phyloP scores from a whole-genome alignment of 208 protist genomes.

The Novymonas esmeraldas region DNA sequence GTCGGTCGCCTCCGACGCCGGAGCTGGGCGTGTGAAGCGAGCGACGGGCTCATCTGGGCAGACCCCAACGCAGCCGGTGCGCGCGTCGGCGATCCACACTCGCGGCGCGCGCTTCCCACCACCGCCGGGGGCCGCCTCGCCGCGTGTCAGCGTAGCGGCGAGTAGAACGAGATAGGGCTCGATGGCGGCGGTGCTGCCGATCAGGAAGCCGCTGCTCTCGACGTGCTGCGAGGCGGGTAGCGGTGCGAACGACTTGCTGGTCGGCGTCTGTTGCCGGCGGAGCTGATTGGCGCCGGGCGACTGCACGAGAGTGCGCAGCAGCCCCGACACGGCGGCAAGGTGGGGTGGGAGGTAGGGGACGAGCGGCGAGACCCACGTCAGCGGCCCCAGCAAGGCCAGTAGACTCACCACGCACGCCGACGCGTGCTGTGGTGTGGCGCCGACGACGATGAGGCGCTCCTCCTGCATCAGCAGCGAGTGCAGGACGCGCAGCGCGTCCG shows the following conservation, averaged over 20 bases:
- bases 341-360: constrained; percentile 60
- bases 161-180: constrained; percentile 60
- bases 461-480: constrained; percentile 68
- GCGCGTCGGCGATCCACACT: constrained; percentile 76
- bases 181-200: constrained; percentile 68
- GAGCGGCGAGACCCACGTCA: constrained; percentile 63
- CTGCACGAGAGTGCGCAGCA: constrained; percentile 32
- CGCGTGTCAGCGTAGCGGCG: background rate
- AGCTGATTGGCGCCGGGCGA: constrained; percentile 4
- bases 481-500: constrained; percentile 67
- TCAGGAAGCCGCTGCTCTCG: constrained; percentile 44
- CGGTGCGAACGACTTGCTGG: constrained; percentile 1
- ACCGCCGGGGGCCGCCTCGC: background rate
- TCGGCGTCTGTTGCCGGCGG: constrained; percentile 12
- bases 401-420: constrained; percentile 74
- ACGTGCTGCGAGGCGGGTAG: constrained; percentile 1
- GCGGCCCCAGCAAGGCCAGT: constrained; percentile 53
- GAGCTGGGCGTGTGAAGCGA: constrained; percentile 12
- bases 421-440: constrained; percentile 74
- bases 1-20: background rate
- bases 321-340: constrained; percentile 15
- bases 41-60: constrained; percentile 35
- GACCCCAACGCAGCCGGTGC: constrained; percentile 61
- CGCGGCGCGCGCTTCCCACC: constrained; percentile 9
- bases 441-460: constrained; percentile 68